Evolutionary conservation across 257 asterid genomes (phyloP).

Genomic region (Henckelia pumila): DNA sequence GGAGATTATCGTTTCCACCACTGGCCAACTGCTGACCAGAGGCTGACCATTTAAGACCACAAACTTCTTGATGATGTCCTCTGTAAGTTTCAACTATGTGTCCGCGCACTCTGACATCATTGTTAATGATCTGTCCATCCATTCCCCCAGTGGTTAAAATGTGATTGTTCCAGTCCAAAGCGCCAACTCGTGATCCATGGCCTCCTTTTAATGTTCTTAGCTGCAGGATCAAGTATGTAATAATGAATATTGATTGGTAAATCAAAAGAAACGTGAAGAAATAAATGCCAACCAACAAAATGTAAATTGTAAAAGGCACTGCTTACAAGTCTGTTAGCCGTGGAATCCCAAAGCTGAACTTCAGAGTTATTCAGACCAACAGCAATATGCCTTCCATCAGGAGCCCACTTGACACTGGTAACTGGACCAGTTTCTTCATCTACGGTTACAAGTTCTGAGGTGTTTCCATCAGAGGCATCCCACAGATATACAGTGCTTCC

Average conservation of each 20-base stretch:
- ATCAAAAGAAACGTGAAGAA: background rate
- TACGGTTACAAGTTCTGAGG: slow-evolving; percentile 74
- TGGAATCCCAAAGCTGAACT: slow-evolving; percentile 91
- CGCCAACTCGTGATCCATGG: slow-evolving; percentile 68
- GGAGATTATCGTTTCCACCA: slow-evolving; percentile 90
- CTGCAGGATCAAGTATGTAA: slow-evolving; percentile 37
- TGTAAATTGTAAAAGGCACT: slow-evolving; percentile 21
- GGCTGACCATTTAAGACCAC: slow-evolving; percentile 92
- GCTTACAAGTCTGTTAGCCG: slow-evolving; percentile 69
- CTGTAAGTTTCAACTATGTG: slow-evolving; percentile 68
- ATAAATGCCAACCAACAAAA: background rate
- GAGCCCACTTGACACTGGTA: slow-evolving; percentile 93
- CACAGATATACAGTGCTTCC: slow-evolving; percentile 77
- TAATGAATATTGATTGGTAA: background rate
- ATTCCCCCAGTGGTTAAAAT: slow-evolving; percentile 90
- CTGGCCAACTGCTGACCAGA: slow-evolving; percentile 93
- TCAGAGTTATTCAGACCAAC: slow-evolving; percentile 82
- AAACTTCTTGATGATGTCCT: slow-evolving; percentile 92
- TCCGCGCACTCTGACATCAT: slow-evolving; percentile 69
- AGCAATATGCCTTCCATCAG: slow-evolving; percentile 80
- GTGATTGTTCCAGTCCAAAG: slow-evolving; percentile 91
- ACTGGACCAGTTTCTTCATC: slow-evolving; percentile 87
- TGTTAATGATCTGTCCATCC: slow-evolving; percentile 82
- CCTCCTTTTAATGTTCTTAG: slow-evolving; percentile 82
- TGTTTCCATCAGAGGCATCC: slow-evolving; percentile 80